Base-by-base conservation (phyloP, 2,329 filamentous ascomycete genomes). In the Claviceps sp. region DNA sequence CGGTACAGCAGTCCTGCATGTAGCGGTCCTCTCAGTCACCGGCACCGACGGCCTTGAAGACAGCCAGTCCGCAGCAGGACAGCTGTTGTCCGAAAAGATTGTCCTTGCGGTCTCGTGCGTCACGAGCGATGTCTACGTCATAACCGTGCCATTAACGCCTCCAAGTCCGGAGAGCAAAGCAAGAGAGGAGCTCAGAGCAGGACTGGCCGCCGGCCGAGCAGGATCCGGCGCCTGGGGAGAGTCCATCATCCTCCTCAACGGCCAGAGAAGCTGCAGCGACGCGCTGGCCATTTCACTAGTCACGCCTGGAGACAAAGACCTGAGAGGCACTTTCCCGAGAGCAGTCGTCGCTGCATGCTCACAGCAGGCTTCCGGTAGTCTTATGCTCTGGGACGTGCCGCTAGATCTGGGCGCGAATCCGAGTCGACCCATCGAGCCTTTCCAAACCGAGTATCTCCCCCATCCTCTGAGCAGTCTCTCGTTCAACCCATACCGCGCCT, bases 201-300 rank as follows among this genome's bases (percentile, higher is more conserved):
- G 70, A 53, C 69, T 81, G 10, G 61, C 80, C 49, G 73, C 74
- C 7, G 76, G 73, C 19, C 74, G 72, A 55, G 76, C 76, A 39
- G 81, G 81, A 17, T 78, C 74, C 37, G 80, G 80, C 41, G 73
- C 72, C n/a, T 84, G 81, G 79, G 80, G 80, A 6, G 81, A 84
- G 64, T 74, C 73, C 0, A 64, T 84, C 24, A 69, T 75, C 1
- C 61, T 74, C 11, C 70, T 85, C 6, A 65, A 66, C 17, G 79
- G 80, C 1, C 78, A 80, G 60, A 66, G 69, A 46, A 75, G 70
- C 55, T 66, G 70, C 30, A 76, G 76, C 37, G 71, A 79, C 54
- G 77, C 77, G 5, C 61, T 84, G 11, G 75, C 80, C 2, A 73
- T 84, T 53, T 74, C 73, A 2, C 57, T 81, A 22, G 63, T 76